Base-by-base conservation (phyloP, 2,329 filamentous ascomycete genomes). In the Trematosphaeria pertusa region DNA sequence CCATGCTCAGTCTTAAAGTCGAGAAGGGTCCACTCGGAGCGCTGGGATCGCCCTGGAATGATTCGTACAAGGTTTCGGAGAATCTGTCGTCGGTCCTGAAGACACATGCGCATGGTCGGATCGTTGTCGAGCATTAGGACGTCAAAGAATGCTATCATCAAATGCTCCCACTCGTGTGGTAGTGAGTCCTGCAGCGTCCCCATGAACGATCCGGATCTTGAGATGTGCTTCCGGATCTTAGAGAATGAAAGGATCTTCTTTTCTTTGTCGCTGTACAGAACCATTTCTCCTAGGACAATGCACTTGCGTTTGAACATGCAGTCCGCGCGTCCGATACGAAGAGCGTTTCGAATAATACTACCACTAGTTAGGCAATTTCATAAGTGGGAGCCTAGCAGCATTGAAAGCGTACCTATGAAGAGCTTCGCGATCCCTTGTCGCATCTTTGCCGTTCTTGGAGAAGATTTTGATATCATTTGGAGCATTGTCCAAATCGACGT, bases 361-460 rank as follows among this genome's bases (percentile, higher is more conserved):
- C 2, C 80, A 78, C 43, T 24, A 28, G 8, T 19, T 3, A 19
- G 6, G 26, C 14, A 6, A 19, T 9, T 9, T 10, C 12, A 20
- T 2, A 19, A 5, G 7, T 18, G 5, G 15, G 12, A 11, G 15
- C 19, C n/a, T 37, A 37, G n/a, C n/a, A n/a, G n/a, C n/a, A n/a
- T n/a, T n/a, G n/a, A n/a, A n/a, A n/a, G n/a, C n/a, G n/a, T n/a
- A n/a, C 26, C 19, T 34, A 30, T 88, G 85, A 17, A 95, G 69
- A 1, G 75, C 77, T 9, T 69, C 58, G 24, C 88, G 82, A 67
- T 96, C 91, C 40, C 74, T 65, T 0, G 91, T 96, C 34, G 91
- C 93, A 56, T 96, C 89, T 65, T 94, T 95, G 47, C 91, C 90
- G 61, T 90, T 94, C 67, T 96, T 97, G 8, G 91, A 95, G 65